phyloP scores from a whole-genome alignment of 1,284 basidiomycete species.

The Naganishia sp. region DNA sequence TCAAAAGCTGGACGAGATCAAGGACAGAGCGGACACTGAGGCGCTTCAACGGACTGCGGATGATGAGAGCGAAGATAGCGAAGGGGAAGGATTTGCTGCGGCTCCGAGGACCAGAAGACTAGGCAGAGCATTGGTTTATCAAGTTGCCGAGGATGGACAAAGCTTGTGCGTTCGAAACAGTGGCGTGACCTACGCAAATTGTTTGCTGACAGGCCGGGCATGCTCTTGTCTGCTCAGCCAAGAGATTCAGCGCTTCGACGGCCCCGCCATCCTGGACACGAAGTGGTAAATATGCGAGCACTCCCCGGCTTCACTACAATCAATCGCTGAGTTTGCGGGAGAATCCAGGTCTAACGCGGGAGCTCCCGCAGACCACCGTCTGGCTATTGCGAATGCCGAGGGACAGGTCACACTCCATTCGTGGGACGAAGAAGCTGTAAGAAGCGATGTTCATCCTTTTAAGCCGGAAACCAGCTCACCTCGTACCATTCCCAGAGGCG shows the following conservation, averaged over 20 bases:
- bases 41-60: slow-evolving; percentile 27
- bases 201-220: too few species aligned
- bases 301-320: not conserved
- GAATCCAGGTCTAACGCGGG: slow-evolving; percentile 41
- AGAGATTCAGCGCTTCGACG: slow-evolving; percentile 67
- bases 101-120: slow-evolving; percentile 31
- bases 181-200: not conserved
- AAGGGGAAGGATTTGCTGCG: slow-evolving; percentile 33
- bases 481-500: slow-evolving; percentile 50
- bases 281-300: slow-evolving; percentile 68
- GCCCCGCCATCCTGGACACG: slow-evolving; percentile 85
- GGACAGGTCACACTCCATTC: slow-evolving; percentile 68
- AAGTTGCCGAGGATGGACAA: slow-evolving; percentile 48
- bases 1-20: slow-evolving; percentile 44
- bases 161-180: slow-evolving; percentile 37
- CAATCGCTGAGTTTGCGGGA: not conserved
- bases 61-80: slow-evolving; percentile 45
- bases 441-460: not conserved
- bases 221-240: slow-evolving; percentile 54
- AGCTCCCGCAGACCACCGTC: slow-evolving; percentile 48
- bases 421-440: slow-evolving; percentile 60
- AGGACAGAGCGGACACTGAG: slow-evolving; percentile 22
- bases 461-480: not conserved
- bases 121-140: slow-evolving; percentile 66
- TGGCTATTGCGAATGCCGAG: slow-evolving; percentile 80